Conservation (phyloP, 805 yeast species). For the Saturnispora silvae region DNA sequence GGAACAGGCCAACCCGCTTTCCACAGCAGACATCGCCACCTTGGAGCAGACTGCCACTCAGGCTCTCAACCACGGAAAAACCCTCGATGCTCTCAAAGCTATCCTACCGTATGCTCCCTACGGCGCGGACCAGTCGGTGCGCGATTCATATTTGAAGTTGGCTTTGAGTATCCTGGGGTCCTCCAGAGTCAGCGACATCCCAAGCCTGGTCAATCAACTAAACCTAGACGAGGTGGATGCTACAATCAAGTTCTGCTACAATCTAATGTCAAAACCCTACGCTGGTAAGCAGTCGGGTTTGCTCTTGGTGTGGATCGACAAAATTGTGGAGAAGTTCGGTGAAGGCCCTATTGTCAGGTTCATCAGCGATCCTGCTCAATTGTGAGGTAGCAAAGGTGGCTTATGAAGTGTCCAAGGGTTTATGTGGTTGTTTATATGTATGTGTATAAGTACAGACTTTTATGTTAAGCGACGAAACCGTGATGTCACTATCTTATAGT, state of each 20-base stretch:
- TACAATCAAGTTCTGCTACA: slow-evolving; percentile 74
- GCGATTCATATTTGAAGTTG: slow-evolving; percentile 37
- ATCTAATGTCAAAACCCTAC: slow-evolving; percentile 66
- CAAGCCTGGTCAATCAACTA: slow-evolving; percentile 48
- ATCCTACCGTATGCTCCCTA: slow-evolving; percentile 75
- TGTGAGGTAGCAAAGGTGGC: slow-evolving; percentile 5
- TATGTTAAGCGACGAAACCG: too few relatives aligned
- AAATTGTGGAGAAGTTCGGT: slow-evolving; percentile 74
- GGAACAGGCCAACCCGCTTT: slow-evolving; percentile 32
- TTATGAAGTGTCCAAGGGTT: too few relatives aligned
- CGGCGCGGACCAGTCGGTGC: slow-evolving; percentile 53
- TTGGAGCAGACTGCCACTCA: slow-evolving; percentile 50
- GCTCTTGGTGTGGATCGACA: slow-evolving; percentile 85
- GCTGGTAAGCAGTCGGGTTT: slow-evolving; percentile 84
- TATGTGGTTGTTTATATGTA: too few relatives aligned
- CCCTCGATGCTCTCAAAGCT: slow-evolving; percentile 50
- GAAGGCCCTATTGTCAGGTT: slow-evolving; percentile 83
- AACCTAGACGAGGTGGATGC: slow-evolving; percentile 59
- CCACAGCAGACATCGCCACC: slow-evolving; percentile 42
- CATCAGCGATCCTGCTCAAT: slow-evolving; percentile 49
- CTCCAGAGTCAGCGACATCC: slow-evolving; percentile 58
- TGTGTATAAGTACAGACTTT: too few relatives aligned
- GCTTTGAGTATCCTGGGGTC: slow-evolving; percentile 66
- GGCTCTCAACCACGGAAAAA: slow-evolving; percentile 61
- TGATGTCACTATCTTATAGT: too few relatives aligned